A percentile compares a stretch with the other conserved stretches of the same genome.
These are phyloP conservation scores for Secale cereale DNA, from an alignment of 176 grass and related monocot genomes.

Conservation along the genomic window DNA sequence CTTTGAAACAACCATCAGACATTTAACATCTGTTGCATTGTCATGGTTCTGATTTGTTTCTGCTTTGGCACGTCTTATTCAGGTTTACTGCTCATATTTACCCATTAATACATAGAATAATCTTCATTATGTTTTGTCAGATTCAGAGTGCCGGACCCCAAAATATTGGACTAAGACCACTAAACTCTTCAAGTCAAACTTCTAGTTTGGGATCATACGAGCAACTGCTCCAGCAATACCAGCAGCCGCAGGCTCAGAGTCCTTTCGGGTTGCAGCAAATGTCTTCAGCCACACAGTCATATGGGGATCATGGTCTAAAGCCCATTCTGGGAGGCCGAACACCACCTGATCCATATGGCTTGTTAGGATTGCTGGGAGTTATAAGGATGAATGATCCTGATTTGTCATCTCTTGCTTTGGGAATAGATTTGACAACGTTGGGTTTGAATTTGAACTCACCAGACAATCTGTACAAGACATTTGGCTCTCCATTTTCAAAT, in stretches of 20 bases:
- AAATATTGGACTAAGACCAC: slow-evolving; percentile 66
- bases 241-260: slow-evolving; percentile 67
- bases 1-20: slow-evolving; percentile 32
- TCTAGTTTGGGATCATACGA: slow-evolving; percentile 76
- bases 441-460: slow-evolving; percentile 88
- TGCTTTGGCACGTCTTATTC: slow-evolving; percentile 36
- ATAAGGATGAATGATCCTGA: slow-evolving; percentile 76
- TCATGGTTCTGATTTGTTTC: slow-evolving; percentile 50
- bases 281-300: slow-evolving; percentile 59
- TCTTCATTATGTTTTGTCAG: slow-evolving; percentile 45
- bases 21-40: slow-evolving; percentile 46
- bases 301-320: slow-evolving; percentile 78
- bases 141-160: slow-evolving; percentile 60
- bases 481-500: slow-evolving; percentile 94
- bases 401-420: slow-evolving; percentile 83
- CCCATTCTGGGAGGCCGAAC: slow-evolving; percentile 48
- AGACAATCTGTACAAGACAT: slow-evolving; percentile 94
- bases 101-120: slow-evolving; percentile 22
- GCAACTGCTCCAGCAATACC: slow-evolving; percentile 91
- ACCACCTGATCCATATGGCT: slow-evolving; percentile 74
- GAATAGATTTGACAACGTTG: slow-evolving; percentile 85
- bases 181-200: slow-evolving; percentile 50
- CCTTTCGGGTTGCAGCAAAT: slow-evolving; percentile 84
- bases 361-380: slow-evolving; percentile 79
- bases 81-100: slow-evolving; percentile 11